Percentiles rank a stretch among this genome's conserved stretches.
These are phyloP conservation scores for Starmerella stellata DNA, from an alignment of 805 yeast species.

Conservation along the genomic window DNA sequence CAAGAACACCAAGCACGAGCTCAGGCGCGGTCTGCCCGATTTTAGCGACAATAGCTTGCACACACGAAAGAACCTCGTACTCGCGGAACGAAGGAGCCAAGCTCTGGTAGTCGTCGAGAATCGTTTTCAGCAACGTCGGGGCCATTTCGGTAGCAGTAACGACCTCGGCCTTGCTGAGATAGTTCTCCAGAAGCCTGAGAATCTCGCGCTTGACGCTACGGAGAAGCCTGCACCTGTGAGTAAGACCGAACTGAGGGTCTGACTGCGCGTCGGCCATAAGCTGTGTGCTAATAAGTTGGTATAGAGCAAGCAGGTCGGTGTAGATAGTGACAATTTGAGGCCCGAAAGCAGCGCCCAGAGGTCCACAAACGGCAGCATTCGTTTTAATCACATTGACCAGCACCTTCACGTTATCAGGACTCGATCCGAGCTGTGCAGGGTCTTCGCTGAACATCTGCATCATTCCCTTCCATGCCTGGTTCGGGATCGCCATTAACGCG, in stretches of 20 bases:
- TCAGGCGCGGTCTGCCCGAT: constrained; percentile 57
- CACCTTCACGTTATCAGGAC: constrained; percentile 71
- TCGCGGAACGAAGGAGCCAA: constrained; percentile 94
- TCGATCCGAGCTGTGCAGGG: constrained; percentile 49
- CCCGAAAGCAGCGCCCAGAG: constrained; percentile 80
- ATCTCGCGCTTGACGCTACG: constrained; percentile 93
- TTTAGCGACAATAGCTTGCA: constrained; percentile 72
- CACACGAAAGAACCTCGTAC: constrained; percentile 90
- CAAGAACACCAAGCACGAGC: constrained; percentile 71
- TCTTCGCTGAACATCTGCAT: constrained; percentile 70
- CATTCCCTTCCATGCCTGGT: constrained; percentile 84
- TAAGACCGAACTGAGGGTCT: constrained; percentile 66
- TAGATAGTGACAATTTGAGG: constrained; percentile 76
- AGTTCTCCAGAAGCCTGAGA: constrained; percentile 71
- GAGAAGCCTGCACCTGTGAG: constrained; percentile 86
- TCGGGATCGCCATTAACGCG: constrained; percentile 71
- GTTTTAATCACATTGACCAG: constrained; percentile 89
- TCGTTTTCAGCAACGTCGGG: constrained; percentile 66
- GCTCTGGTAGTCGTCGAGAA: constrained; percentile 69
- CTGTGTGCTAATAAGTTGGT: constrained; percentile 73
- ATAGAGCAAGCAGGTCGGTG: constrained; percentile 73
- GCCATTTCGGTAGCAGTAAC: constrained; percentile 64
- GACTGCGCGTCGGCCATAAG: constrained; percentile 58
- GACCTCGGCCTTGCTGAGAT: constrained; percentile 72
- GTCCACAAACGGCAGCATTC: constrained; percentile 84